Conservation (phyloP, 164 flowering plant genomes). For the Vitis labrusca region DNA sequence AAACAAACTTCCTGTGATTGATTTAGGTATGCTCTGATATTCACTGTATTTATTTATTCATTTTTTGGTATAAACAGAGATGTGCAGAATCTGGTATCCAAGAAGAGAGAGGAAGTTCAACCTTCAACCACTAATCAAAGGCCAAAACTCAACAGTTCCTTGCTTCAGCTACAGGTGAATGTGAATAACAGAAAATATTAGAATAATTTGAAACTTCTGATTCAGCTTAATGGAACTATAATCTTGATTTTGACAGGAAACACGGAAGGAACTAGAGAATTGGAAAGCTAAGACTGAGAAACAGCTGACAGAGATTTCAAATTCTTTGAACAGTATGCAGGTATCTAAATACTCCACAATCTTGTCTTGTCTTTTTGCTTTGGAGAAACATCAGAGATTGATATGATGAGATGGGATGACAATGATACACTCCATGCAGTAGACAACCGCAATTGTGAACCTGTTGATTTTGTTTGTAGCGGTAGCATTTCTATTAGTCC, state of each 20-base stretch:
- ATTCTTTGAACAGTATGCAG: constrained; percentile 34
- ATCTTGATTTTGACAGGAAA: constrained; percentile 14
- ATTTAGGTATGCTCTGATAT: neutral
- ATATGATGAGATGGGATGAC: neutral
- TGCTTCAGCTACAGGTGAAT: too few species aligned
- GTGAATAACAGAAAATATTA: too few species aligned
- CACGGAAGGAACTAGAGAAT: constrained; percentile 18
- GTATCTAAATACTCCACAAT: constrained; percentile 7
- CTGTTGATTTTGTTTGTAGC: neutral
- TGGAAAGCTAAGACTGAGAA: constrained; percentile 31
- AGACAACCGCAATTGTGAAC: neutral
- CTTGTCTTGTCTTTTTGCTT: neutral
- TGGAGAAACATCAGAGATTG: neutral
- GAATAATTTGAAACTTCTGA: neutral
- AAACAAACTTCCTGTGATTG: neutral
- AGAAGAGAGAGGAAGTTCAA: constrained; percentile 21
- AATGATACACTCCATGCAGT: neutral
- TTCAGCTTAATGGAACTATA: neutral
- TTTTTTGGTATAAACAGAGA: constrained; percentile 20
- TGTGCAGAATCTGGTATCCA: constrained; percentile 20
- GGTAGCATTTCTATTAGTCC: neutral
- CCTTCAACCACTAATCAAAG: neutral
- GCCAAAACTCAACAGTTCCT: too few species aligned
- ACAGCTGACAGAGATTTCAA: constrained; percentile 26
- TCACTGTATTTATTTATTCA: neutral